A percentile compares a stretch with the other conserved stretches of the same genome.
Conservation (phyloP, 345 rosid species). For the Aurinia saxatilis region DNA sequence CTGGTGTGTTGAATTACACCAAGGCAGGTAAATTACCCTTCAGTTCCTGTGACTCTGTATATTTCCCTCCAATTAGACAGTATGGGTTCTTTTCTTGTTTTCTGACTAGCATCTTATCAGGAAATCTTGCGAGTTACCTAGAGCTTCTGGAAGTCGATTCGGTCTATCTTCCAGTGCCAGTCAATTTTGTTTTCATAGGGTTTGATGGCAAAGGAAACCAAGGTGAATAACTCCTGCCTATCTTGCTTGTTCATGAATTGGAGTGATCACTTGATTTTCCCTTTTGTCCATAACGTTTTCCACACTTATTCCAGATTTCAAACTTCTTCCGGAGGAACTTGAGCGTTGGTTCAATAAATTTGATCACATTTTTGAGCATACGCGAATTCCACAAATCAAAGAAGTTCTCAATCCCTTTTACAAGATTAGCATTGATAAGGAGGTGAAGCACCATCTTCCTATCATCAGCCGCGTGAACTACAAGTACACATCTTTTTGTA, state of each 20-base stretch:
- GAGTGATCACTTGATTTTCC: conserved; percentile 1
- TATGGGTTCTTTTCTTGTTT: background rate
- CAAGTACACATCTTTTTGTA: conserved; percentile 48
- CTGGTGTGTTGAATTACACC: conserved; percentile 62
- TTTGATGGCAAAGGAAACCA: conserved; percentile 97
- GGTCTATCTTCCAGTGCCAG: conserved; percentile 82
- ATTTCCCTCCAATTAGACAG: background rate
- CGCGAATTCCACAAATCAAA: conserved; percentile 67
- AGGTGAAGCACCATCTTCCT: conserved; percentile 66
- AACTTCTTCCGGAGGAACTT: conserved; percentile 75
- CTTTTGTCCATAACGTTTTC: conserved; percentile 10
- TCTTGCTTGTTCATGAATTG: background rate
- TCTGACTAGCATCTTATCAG: conserved; percentile 24
- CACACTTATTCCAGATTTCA: conserved; percentile 45
- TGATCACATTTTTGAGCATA: conserved; percentile 87
- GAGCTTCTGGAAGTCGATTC: conserved; percentile 86
- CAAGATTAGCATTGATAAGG: conserved; percentile 56
- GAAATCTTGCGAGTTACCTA: conserved; percentile 77
- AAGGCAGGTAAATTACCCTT: conserved; percentile 72
- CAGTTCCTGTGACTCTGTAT: too few species aligned
- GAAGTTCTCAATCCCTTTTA: conserved; percentile 71
- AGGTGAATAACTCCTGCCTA: conserved; percentile 37
- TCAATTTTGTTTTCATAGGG: conserved; percentile 90
- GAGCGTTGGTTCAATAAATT: conserved; percentile 93
- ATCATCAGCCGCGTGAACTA: conserved; percentile 65